Base-by-base conservation (phyloP, 148 eudicot genomes). In the Rhododendron ferrugineum region DNA sequence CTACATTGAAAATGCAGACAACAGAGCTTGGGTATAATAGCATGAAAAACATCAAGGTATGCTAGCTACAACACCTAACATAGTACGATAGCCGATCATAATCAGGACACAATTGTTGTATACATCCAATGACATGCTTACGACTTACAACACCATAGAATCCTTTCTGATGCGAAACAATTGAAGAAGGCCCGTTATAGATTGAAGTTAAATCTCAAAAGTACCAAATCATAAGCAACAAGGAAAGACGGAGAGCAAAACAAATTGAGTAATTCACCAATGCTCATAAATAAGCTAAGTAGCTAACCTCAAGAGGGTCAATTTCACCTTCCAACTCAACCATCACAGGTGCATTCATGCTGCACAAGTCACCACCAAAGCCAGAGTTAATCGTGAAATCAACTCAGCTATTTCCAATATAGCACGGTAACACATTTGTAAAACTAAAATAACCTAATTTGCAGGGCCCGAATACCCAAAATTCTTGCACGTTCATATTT, bases 281-380 rank as follows among this genome's bases (percentile, higher is more conserved):
- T 23, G 13, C 49, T 52, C 11, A 13, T 75, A n/a, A 86, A 81
- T 32, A 66, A 72, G 56, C 81, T n/a, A n/a, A n/a, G n/a, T n/a
- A n/a, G n/a, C n/a, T 87, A 87, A 93, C 92, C 93, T 91, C 95
- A 60, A 93, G 91, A 15, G 95, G 95, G 26, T 91, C 93, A 47
- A 93, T 89, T 87, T 93, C 95, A 83, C 95, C 95, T 84, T 89
- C 92, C 91, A 91, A 85, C 88, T 87, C 93, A 80, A 93, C 93
- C 95, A 93, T 93, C 66, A 93, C 93, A 23, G 93, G 95, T 30
- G 95, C 95, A 90, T 93, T 91, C 93, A 93, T 93, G 88, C 95
- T 93, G 91, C 68, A 46, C 49, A 46, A 46, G 49, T 46, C 49
- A 46, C 56, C 72, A 37, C 46, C 54, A 83, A 80, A 73, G 26